A percentile compares a stretch with the other conserved stretches of the same genome.
These are phyloP conservation scores for Penicillium aurantiogriseum DNA, from an alignment of 2,329 filamentous ascomycete species.

Conservation along the genomic window DNA sequence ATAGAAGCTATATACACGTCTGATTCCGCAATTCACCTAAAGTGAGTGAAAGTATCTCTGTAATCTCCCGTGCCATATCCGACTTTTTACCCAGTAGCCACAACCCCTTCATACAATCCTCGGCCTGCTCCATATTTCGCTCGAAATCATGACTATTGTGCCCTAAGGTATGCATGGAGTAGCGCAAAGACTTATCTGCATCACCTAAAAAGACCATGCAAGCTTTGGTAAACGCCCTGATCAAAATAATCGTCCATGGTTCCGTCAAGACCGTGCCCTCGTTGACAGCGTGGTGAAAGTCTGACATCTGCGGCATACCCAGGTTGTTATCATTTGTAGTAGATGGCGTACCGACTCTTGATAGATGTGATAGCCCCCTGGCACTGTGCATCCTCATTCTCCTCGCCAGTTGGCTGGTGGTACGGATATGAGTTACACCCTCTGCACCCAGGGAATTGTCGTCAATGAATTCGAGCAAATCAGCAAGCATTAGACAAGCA, in stretches of 20 bases:
- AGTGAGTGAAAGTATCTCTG: background rate
- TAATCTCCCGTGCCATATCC: background rate
- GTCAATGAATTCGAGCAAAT: background rate
- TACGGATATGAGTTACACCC: background rate
- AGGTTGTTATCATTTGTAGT: background rate
- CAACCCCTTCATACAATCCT: background rate
- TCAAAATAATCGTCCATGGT: background rate
- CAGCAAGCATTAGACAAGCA: background rate
- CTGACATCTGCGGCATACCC: background rate
- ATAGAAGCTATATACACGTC: background rate
- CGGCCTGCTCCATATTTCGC: background rate
- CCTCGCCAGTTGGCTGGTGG: background rate
- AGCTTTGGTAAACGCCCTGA: background rate
- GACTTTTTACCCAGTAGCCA: slow-evolving; percentile 1
- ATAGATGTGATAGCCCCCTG: background rate
- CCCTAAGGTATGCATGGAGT: background rate
- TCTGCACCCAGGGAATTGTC: background rate
- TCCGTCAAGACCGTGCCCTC: background rate
- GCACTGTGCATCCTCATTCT: background rate
- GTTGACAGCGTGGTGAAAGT: background rate
- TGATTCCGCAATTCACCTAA: background rate
- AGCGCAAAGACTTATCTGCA: background rate
- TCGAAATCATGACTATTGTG: background rate
- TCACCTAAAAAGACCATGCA: background rate
- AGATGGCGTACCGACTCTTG: background rate